These are phyloP conservation scores for Myochromella boudieri DNA, from an alignment of 768 basidiomycete species.

Conservation along the genomic window DNA sequence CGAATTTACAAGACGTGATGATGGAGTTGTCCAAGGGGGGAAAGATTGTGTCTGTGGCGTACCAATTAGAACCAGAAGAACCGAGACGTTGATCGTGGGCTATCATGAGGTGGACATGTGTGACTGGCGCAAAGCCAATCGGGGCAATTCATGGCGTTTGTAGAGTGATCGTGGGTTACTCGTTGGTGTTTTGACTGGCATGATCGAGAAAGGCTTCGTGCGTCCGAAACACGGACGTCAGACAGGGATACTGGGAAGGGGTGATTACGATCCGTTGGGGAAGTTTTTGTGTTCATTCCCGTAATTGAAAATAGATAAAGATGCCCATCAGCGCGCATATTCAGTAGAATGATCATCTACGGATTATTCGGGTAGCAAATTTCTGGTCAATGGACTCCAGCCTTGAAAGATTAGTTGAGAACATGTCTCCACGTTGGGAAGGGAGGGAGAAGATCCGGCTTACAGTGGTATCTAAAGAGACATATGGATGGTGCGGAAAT, in stretches of 20 bases:
- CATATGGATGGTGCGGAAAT: conserved; percentile 3
- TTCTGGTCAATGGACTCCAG: too few species aligned
- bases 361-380: too few species aligned
- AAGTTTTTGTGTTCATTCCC: conserved; percentile 3
- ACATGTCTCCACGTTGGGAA: neutral
- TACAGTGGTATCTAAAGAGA: neutral
- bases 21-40: neutral
- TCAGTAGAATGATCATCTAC: too few species aligned
- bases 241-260: conserved; percentile 8
- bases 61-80: conserved; percentile 10
- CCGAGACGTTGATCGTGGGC: conserved; percentile 4
- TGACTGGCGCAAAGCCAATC: neutral
- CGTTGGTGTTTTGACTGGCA: too few species aligned
- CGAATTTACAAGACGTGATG: neutral
- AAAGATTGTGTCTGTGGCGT: conserved; percentile 15
- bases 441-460: conserved; percentile 4
- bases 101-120: conserved; percentile 8
- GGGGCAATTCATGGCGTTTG: conserved; percentile 1
- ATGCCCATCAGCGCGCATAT: too few species aligned
- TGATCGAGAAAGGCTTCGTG: neutral
- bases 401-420: too few species aligned
- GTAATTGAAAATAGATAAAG: too few species aligned
- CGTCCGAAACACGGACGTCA: conserved; percentile 12
- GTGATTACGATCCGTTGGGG: conserved; percentile 8
- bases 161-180: conserved; percentile 1